Percentiles rank a stretch among this genome's conserved stretches.
phyloP scores from a whole-genome alignment of 305 asterid species.

The Salvia sclarea region DNA sequence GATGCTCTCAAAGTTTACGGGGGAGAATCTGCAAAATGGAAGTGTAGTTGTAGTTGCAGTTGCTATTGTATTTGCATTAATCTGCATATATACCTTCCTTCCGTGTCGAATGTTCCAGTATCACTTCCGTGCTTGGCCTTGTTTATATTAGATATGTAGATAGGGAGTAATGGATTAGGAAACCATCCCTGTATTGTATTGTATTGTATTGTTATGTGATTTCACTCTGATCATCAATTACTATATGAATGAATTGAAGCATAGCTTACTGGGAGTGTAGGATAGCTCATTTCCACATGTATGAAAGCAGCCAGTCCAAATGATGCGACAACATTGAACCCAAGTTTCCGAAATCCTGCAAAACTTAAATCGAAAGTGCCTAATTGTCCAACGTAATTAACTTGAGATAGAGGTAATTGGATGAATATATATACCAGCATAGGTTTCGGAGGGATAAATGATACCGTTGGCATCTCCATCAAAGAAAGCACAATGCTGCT shows the following conservation, averaged over 20 bases:
- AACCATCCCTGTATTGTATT: slow-evolving; percentile 57
- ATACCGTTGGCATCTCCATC: slow-evolving; percentile 77
- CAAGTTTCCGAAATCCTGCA: slow-evolving; percentile 56
- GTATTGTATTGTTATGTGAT: no score
- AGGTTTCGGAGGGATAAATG: slow-evolving; percentile 91
- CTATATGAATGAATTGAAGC: no score
- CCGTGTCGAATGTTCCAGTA: slow-evolving; percentile 58
- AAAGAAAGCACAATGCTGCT: slow-evolving; percentile 88
- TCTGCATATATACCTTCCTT: slow-evolving; percentile 89
- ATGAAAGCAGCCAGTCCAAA: slow-evolving; percentile 41
- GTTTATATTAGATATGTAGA: slow-evolving; percentile 61
- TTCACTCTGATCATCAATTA: no score
- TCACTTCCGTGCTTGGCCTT: slow-evolving; percentile 75
- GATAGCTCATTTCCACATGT: slow-evolving; percentile 54
- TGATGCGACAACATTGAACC: slow-evolving; percentile 63
- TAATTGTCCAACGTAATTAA: no score
- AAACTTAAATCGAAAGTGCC: neutral
- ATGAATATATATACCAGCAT: slow-evolving; percentile 46
- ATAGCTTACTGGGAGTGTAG: slow-evolving; percentile 67
- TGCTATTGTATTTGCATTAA: no score
- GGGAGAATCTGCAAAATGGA: slow-evolving; percentile 52
- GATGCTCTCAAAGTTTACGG: slow-evolving; percentile 59
- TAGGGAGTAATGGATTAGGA: slow-evolving; percentile 62
- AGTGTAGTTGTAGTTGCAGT: no score
- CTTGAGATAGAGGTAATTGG: no score